A percentile compares a stretch with the other conserved stretches of the same genome.
These are phyloP conservation scores for Aspergillus sp. DNA, from an alignment of 2,329 filamentous ascomycete genomes.

Conservation along the genomic window DNA sequence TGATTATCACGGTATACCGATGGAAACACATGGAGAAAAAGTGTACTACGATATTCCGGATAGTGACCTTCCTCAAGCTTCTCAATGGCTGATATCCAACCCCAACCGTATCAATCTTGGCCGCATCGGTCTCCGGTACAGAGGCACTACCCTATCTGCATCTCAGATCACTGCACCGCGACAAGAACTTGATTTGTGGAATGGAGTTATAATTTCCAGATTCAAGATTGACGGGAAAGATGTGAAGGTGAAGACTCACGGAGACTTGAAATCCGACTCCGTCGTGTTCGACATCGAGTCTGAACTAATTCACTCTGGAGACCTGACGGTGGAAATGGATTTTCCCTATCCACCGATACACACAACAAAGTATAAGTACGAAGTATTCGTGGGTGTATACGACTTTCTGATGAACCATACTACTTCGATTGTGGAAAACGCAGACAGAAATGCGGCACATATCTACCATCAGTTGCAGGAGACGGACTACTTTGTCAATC, in stretches of 20 bases:
- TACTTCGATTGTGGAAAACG: not conserved
- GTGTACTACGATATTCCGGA: constrained; percentile 16
- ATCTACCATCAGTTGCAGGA: constrained; percentile 12
- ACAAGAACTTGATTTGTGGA: constrained; percentile 14
- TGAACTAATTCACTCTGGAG: not conserved
- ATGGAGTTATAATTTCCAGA: constrained; percentile 9
- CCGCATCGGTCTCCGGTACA: constrained; percentile 11
- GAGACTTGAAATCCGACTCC: constrained; percentile 10
- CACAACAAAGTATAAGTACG: constrained; percentile 13
- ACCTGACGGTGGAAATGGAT: constrained; percentile 10
- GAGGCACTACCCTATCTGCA: not conserved
- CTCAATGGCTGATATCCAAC: constrained; percentile 15
- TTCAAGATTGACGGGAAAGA: constrained; percentile 5
- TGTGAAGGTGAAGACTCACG: constrained; percentile 11
- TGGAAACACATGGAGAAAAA: constrained; percentile 11
- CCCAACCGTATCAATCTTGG: constrained; percentile 16
- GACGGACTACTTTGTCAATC: constrained; percentile 9
- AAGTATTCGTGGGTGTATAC: constrained; percentile 13
- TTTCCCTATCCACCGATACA: constrained; percentile 15
- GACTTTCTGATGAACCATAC: constrained; percentile 12
- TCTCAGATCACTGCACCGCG: constrained; percentile 3
- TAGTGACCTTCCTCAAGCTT: constrained; percentile 8
- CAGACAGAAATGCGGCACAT: not conserved
- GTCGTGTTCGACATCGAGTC: constrained; percentile 8
- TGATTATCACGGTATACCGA: constrained; percentile 9